Evolutionary conservation across 306 rosid genomes (phyloP).

Genomic region (Lathyrus aphaca): DNA sequence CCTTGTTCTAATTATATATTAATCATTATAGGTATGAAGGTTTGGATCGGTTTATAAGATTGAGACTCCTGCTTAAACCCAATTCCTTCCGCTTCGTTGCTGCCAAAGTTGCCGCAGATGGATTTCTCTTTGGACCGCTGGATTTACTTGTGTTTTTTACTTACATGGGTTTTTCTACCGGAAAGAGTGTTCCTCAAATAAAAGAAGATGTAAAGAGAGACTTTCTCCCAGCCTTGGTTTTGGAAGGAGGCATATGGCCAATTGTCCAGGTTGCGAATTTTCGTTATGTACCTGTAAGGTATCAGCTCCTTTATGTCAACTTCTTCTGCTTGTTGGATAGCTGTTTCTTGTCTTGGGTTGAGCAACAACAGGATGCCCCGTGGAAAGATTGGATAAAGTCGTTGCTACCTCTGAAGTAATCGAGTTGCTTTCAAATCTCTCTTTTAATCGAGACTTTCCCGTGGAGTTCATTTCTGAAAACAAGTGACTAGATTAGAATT

Average conservation of each 20-base stretch:
- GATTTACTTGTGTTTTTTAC: slow-evolving; percentile 77
- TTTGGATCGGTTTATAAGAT: slow-evolving; percentile 70
- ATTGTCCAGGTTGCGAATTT: slow-evolving; percentile 80
- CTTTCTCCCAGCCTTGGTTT: slow-evolving; percentile 71
- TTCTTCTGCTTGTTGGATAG: slow-evolving; percentile 90
- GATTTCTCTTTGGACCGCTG: slow-evolving; percentile 73
- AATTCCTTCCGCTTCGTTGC: slow-evolving; percentile 76
- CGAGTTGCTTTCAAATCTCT: slow-evolving; percentile 28
- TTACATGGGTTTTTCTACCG: slow-evolving; percentile 80
- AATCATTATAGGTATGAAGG: slow-evolving; percentile 72
- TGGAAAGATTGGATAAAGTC: slow-evolving; percentile 91
- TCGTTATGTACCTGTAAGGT: slow-evolving; percentile 80
- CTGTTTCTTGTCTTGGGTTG: slow-evolving; percentile 91
- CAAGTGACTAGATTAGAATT: slow-evolving; percentile 39
- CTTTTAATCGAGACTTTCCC: slow-evolving; percentile 26
- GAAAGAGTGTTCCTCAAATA: slow-evolving; percentile 70
- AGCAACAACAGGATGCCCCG: slow-evolving; percentile 89
- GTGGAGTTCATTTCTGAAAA: slow-evolving; percentile 32
- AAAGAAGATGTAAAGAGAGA: slow-evolving; percentile 88
- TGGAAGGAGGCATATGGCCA: slow-evolving; percentile 92
- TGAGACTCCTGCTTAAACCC: slow-evolving; percentile 61
- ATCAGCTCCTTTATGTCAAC: slow-evolving; percentile 91
- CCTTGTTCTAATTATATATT: slow-evolving; percentile 23
- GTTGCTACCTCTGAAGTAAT: slow-evolving; percentile 55
- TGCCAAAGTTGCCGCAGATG: slow-evolving; percentile 75